Evolutionary conservation across 345 rosid species (phyloP).

Genomic region (Adansonia digitata): DNA sequence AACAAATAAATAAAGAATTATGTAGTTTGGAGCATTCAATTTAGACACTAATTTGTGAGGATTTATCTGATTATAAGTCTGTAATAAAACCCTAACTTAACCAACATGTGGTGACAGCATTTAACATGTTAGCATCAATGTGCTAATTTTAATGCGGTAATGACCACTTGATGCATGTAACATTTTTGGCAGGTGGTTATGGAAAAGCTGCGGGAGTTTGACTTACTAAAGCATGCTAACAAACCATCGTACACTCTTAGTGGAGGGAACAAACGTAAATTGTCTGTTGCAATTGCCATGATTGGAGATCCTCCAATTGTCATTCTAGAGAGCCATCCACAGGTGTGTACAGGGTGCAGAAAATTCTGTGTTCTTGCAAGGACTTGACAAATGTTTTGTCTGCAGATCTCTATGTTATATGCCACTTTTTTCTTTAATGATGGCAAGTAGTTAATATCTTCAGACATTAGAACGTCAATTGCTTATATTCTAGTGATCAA

Average conservation of each 20-base stretch:
- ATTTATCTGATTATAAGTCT: conserved; percentile 7
- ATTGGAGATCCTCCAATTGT: conserved; percentile 96
- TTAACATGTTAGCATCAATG: neutral
- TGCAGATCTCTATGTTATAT: neutral
- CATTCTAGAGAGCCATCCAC: conserved; percentile 98
- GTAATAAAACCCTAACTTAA: neutral
- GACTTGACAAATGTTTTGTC: neutral
- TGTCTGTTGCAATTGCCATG: conserved; percentile 99
- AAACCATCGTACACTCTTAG: conserved; percentile 86
- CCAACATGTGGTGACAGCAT: neutral
- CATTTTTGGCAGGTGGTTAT: conserved; percentile 56
- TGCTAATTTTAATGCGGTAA: neutral
- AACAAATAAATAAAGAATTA: neutral
- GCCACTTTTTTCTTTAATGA: neutral
- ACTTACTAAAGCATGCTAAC: conserved; percentile 77
- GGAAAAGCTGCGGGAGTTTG: conserved; percentile 89
- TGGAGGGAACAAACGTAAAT: conserved; percentile 93
- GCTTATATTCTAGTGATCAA: neutral
- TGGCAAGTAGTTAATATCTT: too few species aligned
- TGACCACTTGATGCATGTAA: conserved; percentile 4
- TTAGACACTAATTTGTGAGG: neutral
- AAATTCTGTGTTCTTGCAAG: conserved; percentile 4
- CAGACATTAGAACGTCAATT: neutral
- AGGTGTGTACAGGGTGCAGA: conserved; percentile 35
- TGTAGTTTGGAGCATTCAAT: neutral